Evolutionary conservation across 2,329 filamentous ascomycete species (phyloP).

Genomic region (Claviceps sp.): DNA sequence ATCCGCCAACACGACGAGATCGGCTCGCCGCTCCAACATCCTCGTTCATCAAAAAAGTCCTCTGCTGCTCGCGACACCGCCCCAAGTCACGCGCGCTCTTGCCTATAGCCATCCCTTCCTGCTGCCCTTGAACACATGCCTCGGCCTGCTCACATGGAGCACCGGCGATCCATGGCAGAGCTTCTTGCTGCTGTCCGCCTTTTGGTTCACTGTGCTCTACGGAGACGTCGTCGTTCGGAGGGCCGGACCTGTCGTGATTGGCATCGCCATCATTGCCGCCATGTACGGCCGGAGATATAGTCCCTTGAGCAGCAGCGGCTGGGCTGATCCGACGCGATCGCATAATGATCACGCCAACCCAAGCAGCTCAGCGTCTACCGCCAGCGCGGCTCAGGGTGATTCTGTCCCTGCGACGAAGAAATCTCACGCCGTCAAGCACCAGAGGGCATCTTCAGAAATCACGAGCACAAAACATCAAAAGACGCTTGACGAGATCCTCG

Average conservation of each 20-base stretch:
- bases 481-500: slow-evolving; percentile 92
- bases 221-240: slow-evolving; percentile 70
- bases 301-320: slow-evolving; percentile 74
- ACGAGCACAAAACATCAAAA: slow-evolving; percentile 71
- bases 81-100: slow-evolving; percentile 83
- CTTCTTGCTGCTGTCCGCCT: slow-evolving; percentile 72
- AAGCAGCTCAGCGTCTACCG: slow-evolving; percentile 7
- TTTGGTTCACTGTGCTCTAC: slow-evolving; percentile 80
- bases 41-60: slow-evolving; percentile 96
- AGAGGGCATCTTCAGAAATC: slow-evolving; percentile 38
- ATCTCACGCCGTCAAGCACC: slow-evolving; percentile 21
- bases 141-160: slow-evolving; percentile 84
- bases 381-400: slow-evolving; percentile 13
- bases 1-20: slow-evolving; percentile 46
- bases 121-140: slow-evolving; percentile 72
- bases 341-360: slow-evolving; percentile 16
- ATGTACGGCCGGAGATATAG: slow-evolving; percentile 91
- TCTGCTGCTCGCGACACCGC: slow-evolving; percentile 80
- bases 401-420: slow-evolving; percentile 14
- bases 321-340: slow-evolving; percentile 36
- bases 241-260: slow-evolving; percentile 72
- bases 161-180: slow-evolving; percentile 92
- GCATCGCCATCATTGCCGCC: slow-evolving; percentile 66
- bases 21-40: slow-evolving; percentile 70
- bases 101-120: slow-evolving; percentile 95